phyloP scores from a whole-genome alignment of 805 yeast species.

The Ogataea allantospora region DNA sequence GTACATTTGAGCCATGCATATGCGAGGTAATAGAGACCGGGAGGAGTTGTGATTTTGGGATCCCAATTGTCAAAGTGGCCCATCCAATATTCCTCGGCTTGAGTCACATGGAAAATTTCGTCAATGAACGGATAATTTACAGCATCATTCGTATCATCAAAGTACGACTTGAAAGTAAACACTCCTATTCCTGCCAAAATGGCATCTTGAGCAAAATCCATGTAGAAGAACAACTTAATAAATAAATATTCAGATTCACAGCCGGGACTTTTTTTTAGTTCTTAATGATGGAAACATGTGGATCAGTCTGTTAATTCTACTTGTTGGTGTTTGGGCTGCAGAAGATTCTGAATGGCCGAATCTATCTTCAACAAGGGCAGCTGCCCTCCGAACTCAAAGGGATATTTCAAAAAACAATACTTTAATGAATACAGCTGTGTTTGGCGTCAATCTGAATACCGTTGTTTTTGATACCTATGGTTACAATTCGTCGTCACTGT shows the following conservation, averaged over 20 bases:
- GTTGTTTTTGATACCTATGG: constrained; percentile 35
- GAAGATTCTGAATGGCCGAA: constrained; percentile 31
- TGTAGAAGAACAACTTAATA: not conserved
- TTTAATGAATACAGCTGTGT: constrained; percentile 37
- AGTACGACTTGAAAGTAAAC: constrained; percentile 20
- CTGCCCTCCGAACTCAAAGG: constrained; percentile 45
- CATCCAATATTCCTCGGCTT: constrained; percentile 63
- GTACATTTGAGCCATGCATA: constrained; percentile 35
- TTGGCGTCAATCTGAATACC: constrained; percentile 39
- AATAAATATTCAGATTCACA: not conserved
- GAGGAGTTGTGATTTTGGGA: constrained; percentile 92
- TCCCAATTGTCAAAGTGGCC: constrained; percentile 75
- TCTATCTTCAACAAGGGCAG: constrained; percentile 30
- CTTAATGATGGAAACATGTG: not conserved
- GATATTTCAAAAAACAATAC: constrained; percentile 42
- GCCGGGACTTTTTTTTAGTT: not conserved
- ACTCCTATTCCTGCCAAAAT: constrained; percentile 15
- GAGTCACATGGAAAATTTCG: constrained; percentile 84
- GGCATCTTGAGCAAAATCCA: constrained; percentile 12
- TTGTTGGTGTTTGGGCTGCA: not conserved
- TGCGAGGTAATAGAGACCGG: constrained; percentile 71
- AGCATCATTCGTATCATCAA: constrained; percentile 16
- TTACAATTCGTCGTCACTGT: constrained; percentile 33
- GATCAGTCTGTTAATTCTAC: not conserved
- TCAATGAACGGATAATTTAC: constrained; percentile 50